These are phyloP conservation scores for Rhododendron henanense DNA, from an alignment of 148 eudicot species.

Conservation along the genomic window DNA sequence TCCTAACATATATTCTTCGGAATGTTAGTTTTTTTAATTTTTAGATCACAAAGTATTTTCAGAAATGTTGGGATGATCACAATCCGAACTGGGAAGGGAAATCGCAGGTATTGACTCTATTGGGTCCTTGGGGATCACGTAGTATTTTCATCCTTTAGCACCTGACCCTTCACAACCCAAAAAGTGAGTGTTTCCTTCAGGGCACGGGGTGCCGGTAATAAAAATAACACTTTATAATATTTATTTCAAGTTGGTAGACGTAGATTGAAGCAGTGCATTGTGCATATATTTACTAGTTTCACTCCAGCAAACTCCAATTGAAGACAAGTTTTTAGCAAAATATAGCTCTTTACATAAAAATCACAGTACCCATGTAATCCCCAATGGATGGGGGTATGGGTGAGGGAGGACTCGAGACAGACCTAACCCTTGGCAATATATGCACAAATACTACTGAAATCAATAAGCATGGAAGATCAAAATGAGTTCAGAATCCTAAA, in stretches of 20 bases:
- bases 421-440: not conserved
- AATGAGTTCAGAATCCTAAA: not conserved
- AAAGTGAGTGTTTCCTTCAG: not conserved
- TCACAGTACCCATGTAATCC: not conserved
- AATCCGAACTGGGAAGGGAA: not conserved
- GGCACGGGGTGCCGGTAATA: not conserved
- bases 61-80: not conserved
- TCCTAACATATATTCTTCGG: not conserved
- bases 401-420: not conserved
- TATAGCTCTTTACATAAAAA: not conserved
- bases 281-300: not conserved
- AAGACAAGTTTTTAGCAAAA: not conserved
- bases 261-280: not conserved
- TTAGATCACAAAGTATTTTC: not conserved
- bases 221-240: not conserved
- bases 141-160: not conserved
- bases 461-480: not conserved
- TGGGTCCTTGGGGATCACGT: not conserved
- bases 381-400: not conserved
- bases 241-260: not conserved
- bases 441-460: not conserved
- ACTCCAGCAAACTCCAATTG: not conserved
- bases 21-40: not conserved
- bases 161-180: not conserved
- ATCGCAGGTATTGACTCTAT: not conserved